phyloP scores from a whole-genome alignment of 1,139 yeast species.

The Blastobotrys serpentis region DNA sequence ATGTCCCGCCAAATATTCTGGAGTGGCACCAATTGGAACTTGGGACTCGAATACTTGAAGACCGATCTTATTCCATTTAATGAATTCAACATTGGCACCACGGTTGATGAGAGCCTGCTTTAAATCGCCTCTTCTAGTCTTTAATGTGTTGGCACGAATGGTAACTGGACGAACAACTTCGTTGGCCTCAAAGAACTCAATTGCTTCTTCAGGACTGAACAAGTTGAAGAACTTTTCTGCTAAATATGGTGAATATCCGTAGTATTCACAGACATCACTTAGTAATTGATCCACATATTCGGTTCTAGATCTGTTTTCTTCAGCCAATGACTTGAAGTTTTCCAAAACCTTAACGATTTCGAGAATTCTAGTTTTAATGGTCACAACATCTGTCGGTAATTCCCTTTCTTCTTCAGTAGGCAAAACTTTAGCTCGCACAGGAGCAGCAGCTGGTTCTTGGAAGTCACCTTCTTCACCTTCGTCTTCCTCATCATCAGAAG shows the following conservation, averaged over 20 bases:
- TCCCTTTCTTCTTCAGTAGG: conserved; percentile 70
- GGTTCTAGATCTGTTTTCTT: conserved; percentile 80
- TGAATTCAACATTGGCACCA: conserved; percentile 96
- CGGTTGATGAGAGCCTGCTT: conserved; percentile 94
- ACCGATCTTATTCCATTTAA: conserved; percentile 97
- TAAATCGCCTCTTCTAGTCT: conserved; percentile 91
- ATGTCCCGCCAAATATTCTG: conserved; percentile 97
- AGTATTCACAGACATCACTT: conserved; percentile 85
- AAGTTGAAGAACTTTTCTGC: conserved; percentile 91
- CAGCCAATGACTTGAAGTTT: conserved; percentile 79
- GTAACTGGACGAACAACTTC: conserved; percentile 96
- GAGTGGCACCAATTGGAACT: conserved; percentile 99
- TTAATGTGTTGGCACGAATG: conserved; percentile 91
- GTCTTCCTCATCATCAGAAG: conserved; percentile 26
- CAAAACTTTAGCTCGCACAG: conserved; percentile 34
- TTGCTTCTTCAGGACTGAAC: conserved; percentile 92
- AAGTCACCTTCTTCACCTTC: conserved; percentile 30
- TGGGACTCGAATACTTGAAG: conserved; percentile 95
- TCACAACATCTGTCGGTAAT: conserved; percentile 61
- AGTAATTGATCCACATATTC: conserved; percentile 77
- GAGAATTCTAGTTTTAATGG: conserved; percentile 88
- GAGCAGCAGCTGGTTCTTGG: conserved; percentile 30
- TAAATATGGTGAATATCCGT: conserved; percentile 92
- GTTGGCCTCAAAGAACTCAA: conserved; percentile 97
- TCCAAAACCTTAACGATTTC: conserved; percentile 96